Conservation (phyloP, 495 filamentous ascomycete species). For the Penicillium malachiteum region DNA sequence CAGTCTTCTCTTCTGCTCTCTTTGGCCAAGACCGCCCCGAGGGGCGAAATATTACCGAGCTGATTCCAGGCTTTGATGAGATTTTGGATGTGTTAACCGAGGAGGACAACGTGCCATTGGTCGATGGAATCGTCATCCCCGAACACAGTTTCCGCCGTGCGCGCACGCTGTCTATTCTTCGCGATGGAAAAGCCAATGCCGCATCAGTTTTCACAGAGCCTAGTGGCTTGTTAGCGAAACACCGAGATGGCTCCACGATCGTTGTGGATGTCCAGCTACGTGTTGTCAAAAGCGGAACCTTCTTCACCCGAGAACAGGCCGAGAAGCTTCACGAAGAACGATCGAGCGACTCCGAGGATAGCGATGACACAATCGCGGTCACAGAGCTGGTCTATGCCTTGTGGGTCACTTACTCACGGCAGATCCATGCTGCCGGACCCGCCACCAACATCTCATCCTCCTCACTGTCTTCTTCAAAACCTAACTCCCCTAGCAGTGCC, state of each 20-base stretch:
- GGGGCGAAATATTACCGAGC: constrained; percentile 70
- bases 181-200: constrained; percentile 72
- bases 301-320: constrained; percentile 42
- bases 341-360: constrained; percentile 36
- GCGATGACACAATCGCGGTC: constrained; percentile 43
- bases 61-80: constrained; percentile 86
- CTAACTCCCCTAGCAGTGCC: constrained; percentile 17
- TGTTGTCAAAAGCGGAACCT: constrained; percentile 81
- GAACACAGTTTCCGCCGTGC: constrained; percentile 94
- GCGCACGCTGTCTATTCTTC: constrained; percentile 74
- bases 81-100: constrained; percentile 77
- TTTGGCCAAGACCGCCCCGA: constrained; percentile 85
- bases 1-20: constrained; percentile 86
- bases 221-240: constrained; percentile 77
- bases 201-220: constrained; percentile 75
- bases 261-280: constrained; percentile 95
- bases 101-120: constrained; percentile 76
- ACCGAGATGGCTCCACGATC: constrained; percentile 86
- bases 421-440: constrained; percentile 73
- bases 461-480: constrained; percentile 17
- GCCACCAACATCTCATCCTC: constrained; percentile 49
- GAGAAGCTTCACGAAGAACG: constrained; percentile 31
- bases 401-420: constrained; percentile 95
- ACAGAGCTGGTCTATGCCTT: constrained; percentile 89
- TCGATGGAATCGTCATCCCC: constrained; percentile 94